Evolutionary conservation across 208 protist species (phyloP).

Genomic region (Acanthamoeba divionensis): DNA sequence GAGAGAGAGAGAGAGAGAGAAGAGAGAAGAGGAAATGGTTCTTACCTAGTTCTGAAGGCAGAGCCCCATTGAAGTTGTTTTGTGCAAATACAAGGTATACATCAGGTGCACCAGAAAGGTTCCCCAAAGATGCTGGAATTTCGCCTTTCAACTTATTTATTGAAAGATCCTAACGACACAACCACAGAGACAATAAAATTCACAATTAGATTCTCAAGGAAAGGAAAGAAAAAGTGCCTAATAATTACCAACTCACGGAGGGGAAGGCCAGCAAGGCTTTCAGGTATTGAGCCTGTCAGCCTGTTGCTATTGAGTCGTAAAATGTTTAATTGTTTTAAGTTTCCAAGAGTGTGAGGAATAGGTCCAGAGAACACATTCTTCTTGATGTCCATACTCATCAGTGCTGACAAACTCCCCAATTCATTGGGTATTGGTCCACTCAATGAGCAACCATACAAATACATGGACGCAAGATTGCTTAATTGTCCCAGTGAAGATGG

Average conservation of each 20-base stretch:
- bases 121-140: not conserved
- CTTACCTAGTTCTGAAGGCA: not conserved
- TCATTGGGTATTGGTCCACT: not conserved
- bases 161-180: no score
- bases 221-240: no score
- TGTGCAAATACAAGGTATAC: not conserved
- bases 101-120: not conserved
- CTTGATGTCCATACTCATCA: not conserved
- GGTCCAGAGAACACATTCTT: not conserved
- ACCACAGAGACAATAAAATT: no score
- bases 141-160: not conserved
- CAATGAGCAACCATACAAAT: not conserved
- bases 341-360: not conserved
- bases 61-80: not conserved
- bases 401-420: not conserved
- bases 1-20: not conserved
- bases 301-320: not conserved
- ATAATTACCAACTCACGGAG: not conserved
- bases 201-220: no score
- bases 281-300: not conserved
- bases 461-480: not conserved
- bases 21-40: not conserved
- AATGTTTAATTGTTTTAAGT: not conserved
- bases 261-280: not conserved
- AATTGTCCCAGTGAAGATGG: not conserved